Base-by-base conservation (phyloP, 805 yeast species). In the Crinitomyces ghanaensis region DNA sequence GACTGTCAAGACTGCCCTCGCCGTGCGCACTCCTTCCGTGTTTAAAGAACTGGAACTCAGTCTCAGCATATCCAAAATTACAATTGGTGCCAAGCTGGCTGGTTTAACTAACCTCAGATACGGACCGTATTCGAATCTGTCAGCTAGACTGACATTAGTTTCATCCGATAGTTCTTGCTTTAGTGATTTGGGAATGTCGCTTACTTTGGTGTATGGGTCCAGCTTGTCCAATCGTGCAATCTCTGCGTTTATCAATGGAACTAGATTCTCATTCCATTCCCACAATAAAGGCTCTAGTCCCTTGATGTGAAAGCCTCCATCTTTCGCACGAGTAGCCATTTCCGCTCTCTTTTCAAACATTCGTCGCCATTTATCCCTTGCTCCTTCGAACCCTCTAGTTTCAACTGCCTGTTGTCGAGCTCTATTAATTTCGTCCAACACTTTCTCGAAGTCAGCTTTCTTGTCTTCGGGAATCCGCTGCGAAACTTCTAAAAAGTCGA, bases 321-420 rank as follows among this genome's bases (percentile, higher is more conserved):
- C 8, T 26, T 30, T 26, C 18, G 31, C n/a, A 12, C 32, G 28
- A 11, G 28, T 23, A 8, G 31, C 28, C n/a, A 29, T 19, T 25
- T 30, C 14, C 25, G 32, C 23, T 6, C 36, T 25, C 33, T 33
- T 33, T 46, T 83, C 93, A 45, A 71, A 78, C 42, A 77, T 86
- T 44, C 75, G 77, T 51, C 73, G 77, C 98, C 98, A 88, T 53
- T 81, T 78, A 48, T 77, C 83, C 41, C 71, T 73, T 1, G 97
- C 93, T 1, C 88, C 86, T 42, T 80, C 86, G 1, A 81, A 63
- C 2, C 94, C 88, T 38, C 79, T 68, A 13, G 72, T 62, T 56
- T 91, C 98, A 20, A 91, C 53, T 19, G 68, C 68, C 29, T 70
- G 62, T 54, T 91, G 95, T 51, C 98, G 72, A 17, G 71, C 72